Conservation (phyloP, 2,329 filamentous ascomycete genomes). For the Aspergillus sp. region DNA sequence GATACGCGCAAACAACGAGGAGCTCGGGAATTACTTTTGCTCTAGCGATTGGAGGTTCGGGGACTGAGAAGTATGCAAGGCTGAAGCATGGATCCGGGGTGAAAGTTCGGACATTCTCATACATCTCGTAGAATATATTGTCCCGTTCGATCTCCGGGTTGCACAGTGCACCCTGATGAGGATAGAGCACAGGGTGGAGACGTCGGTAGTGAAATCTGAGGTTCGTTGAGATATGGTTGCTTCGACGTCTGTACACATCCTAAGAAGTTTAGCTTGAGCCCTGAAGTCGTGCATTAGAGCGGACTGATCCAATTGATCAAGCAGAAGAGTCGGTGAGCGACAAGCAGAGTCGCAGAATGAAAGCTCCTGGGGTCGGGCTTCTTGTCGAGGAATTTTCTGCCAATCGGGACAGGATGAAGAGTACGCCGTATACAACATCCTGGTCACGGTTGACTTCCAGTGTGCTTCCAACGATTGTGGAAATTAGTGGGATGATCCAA, state of each 20-base stretch:
- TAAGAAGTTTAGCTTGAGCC: background rate
- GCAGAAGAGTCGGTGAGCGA: slow-evolving; percentile 9
- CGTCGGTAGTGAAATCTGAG: background rate
- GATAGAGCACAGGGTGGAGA: background rate
- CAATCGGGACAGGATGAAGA: slow-evolving; percentile 28
- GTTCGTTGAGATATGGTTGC: background rate
- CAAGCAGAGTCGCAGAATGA: background rate
- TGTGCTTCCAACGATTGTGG: slow-evolving; percentile 22
- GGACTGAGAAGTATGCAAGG: background rate
- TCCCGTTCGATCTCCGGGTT: background rate
- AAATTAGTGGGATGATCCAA: slow-evolving; percentile 25
- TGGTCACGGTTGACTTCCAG: slow-evolving; percentile 24
- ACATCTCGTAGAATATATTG: background rate
- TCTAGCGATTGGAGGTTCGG: background rate
- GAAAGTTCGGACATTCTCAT: slow-evolving; percentile 8
- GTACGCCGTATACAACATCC: slow-evolving; percentile 32
- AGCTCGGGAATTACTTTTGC: background rate
- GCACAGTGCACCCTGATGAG: background rate
- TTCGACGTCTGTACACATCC: background rate
- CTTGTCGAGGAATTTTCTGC: slow-evolving; percentile 15
- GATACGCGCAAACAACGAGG: background rate
- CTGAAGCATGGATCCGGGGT: slow-evolving; percentile 2
- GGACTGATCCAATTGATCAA: background rate
- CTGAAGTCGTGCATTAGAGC: background rate
- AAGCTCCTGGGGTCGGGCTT: slow-evolving; percentile 6